A percentile compares a stretch with the other conserved stretches of the same genome.
These are phyloP conservation scores for Trichoderma oligosporum DNA, from an alignment of 2,329 filamentous ascomycete species.

Conservation along the genomic window DNA sequence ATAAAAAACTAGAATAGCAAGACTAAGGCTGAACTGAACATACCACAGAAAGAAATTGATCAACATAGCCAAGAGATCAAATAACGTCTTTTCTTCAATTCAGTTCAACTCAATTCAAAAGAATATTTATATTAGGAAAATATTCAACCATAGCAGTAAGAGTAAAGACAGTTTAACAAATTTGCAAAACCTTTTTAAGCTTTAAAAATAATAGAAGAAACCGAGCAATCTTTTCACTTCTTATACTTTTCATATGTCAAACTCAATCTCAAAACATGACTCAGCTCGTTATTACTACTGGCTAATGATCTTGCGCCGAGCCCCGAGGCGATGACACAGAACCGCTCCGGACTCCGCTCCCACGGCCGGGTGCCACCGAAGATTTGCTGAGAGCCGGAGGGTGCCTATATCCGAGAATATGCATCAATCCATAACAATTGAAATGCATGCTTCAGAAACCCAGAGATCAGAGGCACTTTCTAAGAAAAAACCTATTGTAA, in stretches of 20 bases:
- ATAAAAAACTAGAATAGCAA: background rate
- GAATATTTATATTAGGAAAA: background rate
- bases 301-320: background rate
- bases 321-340: conserved; percentile 1
- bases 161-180: background rate
- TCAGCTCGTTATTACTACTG: no score
- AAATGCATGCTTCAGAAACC: background rate
- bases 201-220: background rate
- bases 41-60: background rate
- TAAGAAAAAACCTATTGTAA: no score
- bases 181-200: conserved; percentile 2
- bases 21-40: background rate
- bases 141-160: background rate
- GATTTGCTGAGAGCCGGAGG: background rate
- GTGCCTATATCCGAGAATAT: conserved; percentile 15
- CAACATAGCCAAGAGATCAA: no score
- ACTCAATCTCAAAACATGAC: background rate
- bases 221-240: background rate
- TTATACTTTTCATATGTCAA: background rate
- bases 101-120: background rate
- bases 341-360: conserved; percentile 4
- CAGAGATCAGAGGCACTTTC: no score
- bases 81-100: no score
- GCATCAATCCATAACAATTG: background rate
- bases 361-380: conserved; percentile 13